A percentile compares a stretch with the other conserved stretches of the same genome.
These are phyloP conservation scores for Leptodermis oblonga DNA, from an alignment of 257 asterid species.

Conservation along the genomic window DNA sequence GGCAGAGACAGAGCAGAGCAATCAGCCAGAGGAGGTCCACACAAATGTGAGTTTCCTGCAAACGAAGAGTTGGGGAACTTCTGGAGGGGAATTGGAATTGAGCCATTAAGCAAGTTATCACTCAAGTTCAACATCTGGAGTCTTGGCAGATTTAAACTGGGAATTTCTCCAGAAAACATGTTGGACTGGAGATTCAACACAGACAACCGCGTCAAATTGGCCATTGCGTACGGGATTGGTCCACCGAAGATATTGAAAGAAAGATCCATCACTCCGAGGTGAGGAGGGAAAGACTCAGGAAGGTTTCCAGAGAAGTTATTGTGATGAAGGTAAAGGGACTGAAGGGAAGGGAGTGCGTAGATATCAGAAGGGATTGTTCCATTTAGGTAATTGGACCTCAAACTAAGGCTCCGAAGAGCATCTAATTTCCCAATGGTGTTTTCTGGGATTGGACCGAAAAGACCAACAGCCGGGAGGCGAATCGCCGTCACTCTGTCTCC, in stretches of 20 bases:
- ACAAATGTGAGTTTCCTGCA: constrained; percentile 57
- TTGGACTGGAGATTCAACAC: constrained; percentile 64
- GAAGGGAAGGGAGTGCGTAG: constrained; percentile 58
- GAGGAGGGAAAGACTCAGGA: constrained; percentile 48
- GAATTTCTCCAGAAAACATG: constrained; percentile 51
- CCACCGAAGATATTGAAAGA: constrained; percentile 71
- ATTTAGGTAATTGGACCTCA: constrained; percentile 58
- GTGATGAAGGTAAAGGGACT: constrained; percentile 56
- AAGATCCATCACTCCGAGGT: constrained; percentile 53
- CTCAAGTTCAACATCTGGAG: constrained; percentile 60
- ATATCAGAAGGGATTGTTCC: constrained; percentile 72
- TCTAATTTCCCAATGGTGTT: constrained; percentile 55
- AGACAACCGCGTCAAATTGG: constrained; percentile 39
- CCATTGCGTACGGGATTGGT: constrained; percentile 40
- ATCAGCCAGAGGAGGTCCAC: constrained; percentile 51
- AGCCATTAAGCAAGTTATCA: constrained; percentile 53
- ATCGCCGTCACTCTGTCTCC: constrained; percentile 54
- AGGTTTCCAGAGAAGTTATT: constrained; percentile 73
- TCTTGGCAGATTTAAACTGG: constrained; percentile 47
- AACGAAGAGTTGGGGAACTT: constrained; percentile 68
- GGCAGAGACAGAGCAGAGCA: constrained; percentile 46
- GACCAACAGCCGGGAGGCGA: constrained; percentile 81
- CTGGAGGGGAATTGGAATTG: constrained; percentile 55
- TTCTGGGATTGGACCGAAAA: constrained; percentile 62
- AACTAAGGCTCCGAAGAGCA: constrained; percentile 66